phyloP scores from a whole-genome alignment of 2,329 filamentous ascomycete species.

The Beauveria brongniartii region DNA sequence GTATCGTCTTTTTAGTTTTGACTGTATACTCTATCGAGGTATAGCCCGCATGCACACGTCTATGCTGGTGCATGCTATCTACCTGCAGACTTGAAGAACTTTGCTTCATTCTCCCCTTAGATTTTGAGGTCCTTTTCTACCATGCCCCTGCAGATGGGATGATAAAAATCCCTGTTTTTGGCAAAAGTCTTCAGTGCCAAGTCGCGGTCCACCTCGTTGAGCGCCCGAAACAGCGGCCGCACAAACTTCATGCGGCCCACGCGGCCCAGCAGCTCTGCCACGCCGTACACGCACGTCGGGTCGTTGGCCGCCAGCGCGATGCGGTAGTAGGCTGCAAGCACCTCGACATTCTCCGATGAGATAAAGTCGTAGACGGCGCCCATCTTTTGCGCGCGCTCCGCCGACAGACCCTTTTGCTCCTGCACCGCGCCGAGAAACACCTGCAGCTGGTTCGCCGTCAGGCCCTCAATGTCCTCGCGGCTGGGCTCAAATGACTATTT shows the following conservation, averaged over 20 bases:
- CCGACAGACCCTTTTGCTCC: conserved; percentile 50
- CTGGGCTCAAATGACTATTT: conserved; percentile 53
- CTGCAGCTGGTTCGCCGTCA: conserved; percentile 81
- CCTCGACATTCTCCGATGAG: conserved; percentile 76
- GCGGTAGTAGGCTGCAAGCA: conserved; percentile 71
- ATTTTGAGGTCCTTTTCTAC: conserved; percentile 72
- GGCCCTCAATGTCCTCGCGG: conserved; percentile 59
- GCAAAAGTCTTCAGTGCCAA: conserved; percentile 77
- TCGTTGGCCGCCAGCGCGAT: conserved; percentile 72
- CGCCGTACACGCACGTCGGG: conserved; percentile 57
- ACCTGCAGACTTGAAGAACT: too few species aligned
- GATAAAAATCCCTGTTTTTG: conserved; percentile 86
- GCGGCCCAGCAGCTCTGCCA: conserved; percentile 65
- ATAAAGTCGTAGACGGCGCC: conserved; percentile 66
- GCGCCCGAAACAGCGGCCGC: conserved; percentile 67
- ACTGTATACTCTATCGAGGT: too few species aligned
- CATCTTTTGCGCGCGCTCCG: conserved; percentile 61
- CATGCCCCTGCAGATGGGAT: conserved; percentile 83
- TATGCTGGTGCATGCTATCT: too few species aligned
- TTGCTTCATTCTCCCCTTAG: conserved; percentile 14
- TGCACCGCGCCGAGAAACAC: conserved; percentile 83
- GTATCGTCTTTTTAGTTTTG: background rate
- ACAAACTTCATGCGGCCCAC: conserved; percentile 98
- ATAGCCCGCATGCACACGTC: background rate
- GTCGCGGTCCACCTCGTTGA: conserved; percentile 66